Conservation (phyloP, 2,329 filamentous ascomycete genomes). For the Dryadomyces sulphureus region DNA sequence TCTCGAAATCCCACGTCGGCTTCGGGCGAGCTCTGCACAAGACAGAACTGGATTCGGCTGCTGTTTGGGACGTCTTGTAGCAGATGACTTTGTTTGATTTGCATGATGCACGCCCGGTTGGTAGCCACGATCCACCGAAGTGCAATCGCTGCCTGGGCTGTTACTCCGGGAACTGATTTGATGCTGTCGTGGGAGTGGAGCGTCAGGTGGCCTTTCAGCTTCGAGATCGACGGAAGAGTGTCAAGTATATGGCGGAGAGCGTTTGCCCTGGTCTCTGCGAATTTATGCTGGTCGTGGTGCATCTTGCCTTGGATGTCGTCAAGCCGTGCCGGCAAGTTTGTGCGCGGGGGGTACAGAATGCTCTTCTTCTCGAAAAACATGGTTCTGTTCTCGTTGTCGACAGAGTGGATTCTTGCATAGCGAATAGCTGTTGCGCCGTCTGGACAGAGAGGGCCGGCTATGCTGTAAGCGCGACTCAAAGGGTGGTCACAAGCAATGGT, state of each 20-base stretch:
- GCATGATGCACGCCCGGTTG: conserved; percentile 73
- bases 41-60: conserved; percentile 64
- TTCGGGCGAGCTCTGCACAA: conserved; percentile 77
- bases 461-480: neutral
- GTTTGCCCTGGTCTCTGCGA: conserved; percentile 26
- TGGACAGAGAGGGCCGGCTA: neutral
- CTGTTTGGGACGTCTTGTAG: neutral
- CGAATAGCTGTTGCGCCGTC: neutral
- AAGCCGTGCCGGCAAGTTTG: conserved; percentile 21
- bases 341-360: neutral
- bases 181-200: conserved; percentile 24
- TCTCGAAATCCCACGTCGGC: conserved; percentile 64
- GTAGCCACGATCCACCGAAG: conserved; percentile 83
- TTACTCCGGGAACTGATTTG: conserved; percentile 35
- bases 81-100: conserved; percentile 37
- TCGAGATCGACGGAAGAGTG: conserved; percentile 43
- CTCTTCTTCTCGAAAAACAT: neutral
- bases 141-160: conserved; percentile 49
- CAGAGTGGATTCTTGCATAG: neutral
- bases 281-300: too few relatives aligned
- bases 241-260: conserved; percentile 38
- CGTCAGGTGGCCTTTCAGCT: conserved; percentile 38
- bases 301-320: too few relatives aligned
- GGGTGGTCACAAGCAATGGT: neutral
- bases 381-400: neutral